These are phyloP conservation scores for Podaxis sp. DNA, from an alignment of 768 basidiomycete species.

Conservation along the genomic window DNA sequence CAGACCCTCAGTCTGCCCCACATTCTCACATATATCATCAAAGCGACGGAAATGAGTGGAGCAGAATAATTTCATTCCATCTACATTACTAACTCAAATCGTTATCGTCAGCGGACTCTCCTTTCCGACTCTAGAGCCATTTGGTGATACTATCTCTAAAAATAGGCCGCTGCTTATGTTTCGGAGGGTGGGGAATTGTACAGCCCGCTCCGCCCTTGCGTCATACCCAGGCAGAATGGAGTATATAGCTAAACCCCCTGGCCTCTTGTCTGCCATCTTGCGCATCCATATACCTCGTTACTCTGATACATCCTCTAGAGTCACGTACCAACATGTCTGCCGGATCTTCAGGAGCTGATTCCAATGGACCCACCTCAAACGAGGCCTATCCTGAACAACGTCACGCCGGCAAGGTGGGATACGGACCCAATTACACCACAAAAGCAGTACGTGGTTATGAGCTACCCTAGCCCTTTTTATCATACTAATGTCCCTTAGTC, in stretches of 20 bases:
- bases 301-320: too few relatives aligned
- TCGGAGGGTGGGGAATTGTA: not conserved
- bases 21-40: too few relatives aligned
- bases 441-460: not conserved
- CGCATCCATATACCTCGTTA: too few relatives aligned
- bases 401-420: constrained; percentile 13
- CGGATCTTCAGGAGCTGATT: not conserved
- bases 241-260: not conserved
- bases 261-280: too few relatives aligned
- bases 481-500: not conserved
- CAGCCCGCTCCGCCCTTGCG: constrained; percentile 4
- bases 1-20: too few relatives aligned
- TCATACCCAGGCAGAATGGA: not conserved
- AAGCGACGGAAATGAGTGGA: too few relatives aligned
- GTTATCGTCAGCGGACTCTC: not conserved
- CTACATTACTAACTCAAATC: not conserved
- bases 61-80: too few relatives aligned
- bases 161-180: not conserved
- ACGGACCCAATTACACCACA: constrained; percentile 5
- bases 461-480: not conserved
- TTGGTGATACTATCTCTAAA: not conserved
- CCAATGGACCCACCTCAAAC: not conserved
- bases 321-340: not conserved
- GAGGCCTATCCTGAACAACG: constrained; percentile 9
- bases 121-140: not conserved